phyloP scores from a whole-genome alignment of 2,329 filamentous ascomycete species.

The Ophiocordyceps camponoti-saundersi region DNA sequence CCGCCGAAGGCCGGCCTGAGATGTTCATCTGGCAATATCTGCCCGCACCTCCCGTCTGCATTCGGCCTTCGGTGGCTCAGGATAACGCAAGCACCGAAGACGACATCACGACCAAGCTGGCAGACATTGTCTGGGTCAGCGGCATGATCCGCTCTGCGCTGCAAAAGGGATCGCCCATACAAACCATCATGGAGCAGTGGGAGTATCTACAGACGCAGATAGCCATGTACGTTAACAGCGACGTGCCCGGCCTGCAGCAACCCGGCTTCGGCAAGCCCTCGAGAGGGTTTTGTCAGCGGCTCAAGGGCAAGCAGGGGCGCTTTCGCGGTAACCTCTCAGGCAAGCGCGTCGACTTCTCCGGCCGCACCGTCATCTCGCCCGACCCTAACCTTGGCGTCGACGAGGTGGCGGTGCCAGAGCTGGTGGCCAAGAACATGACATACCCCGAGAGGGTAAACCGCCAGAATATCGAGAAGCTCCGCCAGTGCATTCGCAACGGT shows the following conservation, averaged over 20 bases:
- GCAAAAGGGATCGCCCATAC: slow-evolving; percentile 76
- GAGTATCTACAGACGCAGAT: slow-evolving; percentile 90
- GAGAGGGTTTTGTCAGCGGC: slow-evolving; percentile 86
- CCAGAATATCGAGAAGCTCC: slow-evolving; percentile 90
- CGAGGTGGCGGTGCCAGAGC: slow-evolving; percentile 88
- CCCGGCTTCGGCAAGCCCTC: slow-evolving; percentile 93
- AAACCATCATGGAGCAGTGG: slow-evolving; percentile 84
- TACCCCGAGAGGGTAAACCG: slow-evolving; percentile 96
- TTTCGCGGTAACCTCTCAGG: slow-evolving; percentile 98
- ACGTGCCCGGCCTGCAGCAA: slow-evolving; percentile 88
- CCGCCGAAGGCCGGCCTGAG: slow-evolving; percentile 73
- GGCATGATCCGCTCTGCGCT: slow-evolving; percentile 85
- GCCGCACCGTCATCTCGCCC: slow-evolving; percentile 97
- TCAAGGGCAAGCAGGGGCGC: slow-evolving; percentile 98
- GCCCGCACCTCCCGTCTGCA: slow-evolving; percentile 85
- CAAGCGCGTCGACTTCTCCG: slow-evolving; percentile 97
- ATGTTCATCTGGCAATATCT: slow-evolving; percentile 98
- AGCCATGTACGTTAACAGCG: slow-evolving; percentile 98
- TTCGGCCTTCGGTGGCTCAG: slow-evolving; percentile 92
- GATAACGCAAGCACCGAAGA: slow-evolving; percentile 92
- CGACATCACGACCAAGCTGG: slow-evolving; percentile 97
- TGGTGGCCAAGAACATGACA: slow-evolving; percentile 80
- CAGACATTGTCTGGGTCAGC: slow-evolving; percentile 96
- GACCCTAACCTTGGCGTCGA: slow-evolving; percentile 93
- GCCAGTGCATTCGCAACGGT: slow-evolving; percentile 77